phyloP scores from a whole-genome alignment of 2,329 filamentous ascomycete species.

The Cladosporium austrohemisphaericum region DNA sequence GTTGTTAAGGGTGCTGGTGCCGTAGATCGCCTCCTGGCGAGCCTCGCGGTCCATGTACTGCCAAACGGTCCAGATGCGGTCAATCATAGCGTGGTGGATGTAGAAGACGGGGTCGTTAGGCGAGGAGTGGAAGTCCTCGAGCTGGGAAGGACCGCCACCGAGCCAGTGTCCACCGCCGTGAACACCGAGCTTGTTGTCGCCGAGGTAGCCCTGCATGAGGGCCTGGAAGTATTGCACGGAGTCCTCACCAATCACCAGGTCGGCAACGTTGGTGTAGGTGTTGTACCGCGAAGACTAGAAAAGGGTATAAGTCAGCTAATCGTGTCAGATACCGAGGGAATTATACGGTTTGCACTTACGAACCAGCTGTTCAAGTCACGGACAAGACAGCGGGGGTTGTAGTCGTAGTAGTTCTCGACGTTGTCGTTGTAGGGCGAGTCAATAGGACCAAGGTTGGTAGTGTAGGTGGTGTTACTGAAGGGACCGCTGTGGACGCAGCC shows the following conservation, averaged over 20 bases:
- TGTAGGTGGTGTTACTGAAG: conserved; percentile 43
- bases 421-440: conserved; percentile 28
- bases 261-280: conserved; percentile 24
- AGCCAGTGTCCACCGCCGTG: conserved; percentile 49
- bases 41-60: conserved; percentile 43
- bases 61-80: conserved; percentile 49
- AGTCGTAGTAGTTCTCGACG: conserved; percentile 24
- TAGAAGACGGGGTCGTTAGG: conserved; percentile 49
- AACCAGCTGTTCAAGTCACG: conserved; percentile 26
- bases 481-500: conserved; percentile 53
- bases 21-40: conserved; percentile 39
- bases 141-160: conserved; percentile 40
- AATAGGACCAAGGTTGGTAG: conserved; percentile 32
- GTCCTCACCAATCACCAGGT: conserved; percentile 26
- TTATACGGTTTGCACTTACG: too few relatives aligned
- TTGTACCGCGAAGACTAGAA: conserved; percentile 19
- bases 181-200: conserved; percentile 33
- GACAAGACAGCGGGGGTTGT: conserved; percentile 25
- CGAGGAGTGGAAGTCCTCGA: conserved; percentile 43
- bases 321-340: too few relatives aligned
- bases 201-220: conserved; percentile 29
- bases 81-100: conserved; percentile 48
- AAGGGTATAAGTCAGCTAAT: too few relatives aligned
- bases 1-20: conserved; percentile 45
- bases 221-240: conserved; percentile 29